Conservation (phyloP, 257 asterid genomes). For the Rhazya stricta region DNA sequence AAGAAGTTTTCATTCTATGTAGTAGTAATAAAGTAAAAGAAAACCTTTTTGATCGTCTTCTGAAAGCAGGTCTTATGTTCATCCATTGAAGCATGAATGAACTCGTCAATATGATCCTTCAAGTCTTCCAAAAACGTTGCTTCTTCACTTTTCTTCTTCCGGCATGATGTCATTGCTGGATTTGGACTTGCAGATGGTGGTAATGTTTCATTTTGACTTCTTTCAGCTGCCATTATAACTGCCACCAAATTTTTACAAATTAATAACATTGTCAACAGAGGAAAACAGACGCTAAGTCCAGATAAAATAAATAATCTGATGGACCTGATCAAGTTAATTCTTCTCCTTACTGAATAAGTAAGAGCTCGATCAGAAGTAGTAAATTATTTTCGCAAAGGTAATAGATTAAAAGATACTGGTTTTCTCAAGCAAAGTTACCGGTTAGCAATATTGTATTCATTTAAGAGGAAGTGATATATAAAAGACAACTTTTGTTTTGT, state of each 20-base stretch:
- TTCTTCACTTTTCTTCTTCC: slow-evolving; percentile 67
- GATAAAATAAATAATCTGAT: not conserved
- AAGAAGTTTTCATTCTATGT: not conserved
- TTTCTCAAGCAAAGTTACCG: not conserved
- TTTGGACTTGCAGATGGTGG: slow-evolving; percentile 17
- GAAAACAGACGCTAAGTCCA: not conserved
- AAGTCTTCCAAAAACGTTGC: slow-evolving; percentile 72
- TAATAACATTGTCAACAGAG: not conserved
- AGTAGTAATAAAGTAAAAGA: not conserved
- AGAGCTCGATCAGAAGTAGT: not conserved
- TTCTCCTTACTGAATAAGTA: not conserved
- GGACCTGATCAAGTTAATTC: not conserved
- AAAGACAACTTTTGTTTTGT: not conserved
- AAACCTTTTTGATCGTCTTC: slow-evolving; percentile 77
- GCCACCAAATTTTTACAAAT: not conserved
- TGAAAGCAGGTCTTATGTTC: slow-evolving; percentile 93
- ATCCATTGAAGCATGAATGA: slow-evolving; percentile 82
- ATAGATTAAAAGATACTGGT: not conserved
- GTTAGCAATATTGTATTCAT: not conserved
- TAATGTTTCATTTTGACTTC: not conserved
- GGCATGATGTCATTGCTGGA: slow-evolving; percentile 61
- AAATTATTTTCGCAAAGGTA: not conserved
- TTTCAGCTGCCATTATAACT: slow-evolving; percentile 13
- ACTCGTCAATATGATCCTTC: slow-evolving; percentile 81
- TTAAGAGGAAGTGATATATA: not conserved